These are phyloP conservation scores for Podaxis sp. DNA, from an alignment of 768 basidiomycete species.

Conservation along the genomic window DNA sequence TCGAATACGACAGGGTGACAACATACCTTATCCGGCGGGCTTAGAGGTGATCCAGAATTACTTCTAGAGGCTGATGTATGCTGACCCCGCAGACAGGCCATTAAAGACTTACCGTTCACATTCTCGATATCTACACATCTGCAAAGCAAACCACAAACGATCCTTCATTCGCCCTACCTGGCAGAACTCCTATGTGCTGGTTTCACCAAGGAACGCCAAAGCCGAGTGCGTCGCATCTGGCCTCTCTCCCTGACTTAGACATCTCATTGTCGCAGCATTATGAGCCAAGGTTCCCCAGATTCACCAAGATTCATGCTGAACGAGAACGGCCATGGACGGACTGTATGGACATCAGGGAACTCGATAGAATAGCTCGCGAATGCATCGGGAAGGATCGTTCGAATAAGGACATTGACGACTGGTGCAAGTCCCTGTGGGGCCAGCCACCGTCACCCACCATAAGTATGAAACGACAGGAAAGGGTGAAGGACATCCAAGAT, in stretches of 20 bases:
- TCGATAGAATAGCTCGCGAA: slow-evolving; percentile 55
- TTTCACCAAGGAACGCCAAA: slow-evolving; percentile 65
- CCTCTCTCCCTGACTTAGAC: slow-evolving; percentile 5
- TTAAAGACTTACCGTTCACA: slow-evolving; percentile 47
- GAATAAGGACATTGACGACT: slow-evolving; percentile 51
- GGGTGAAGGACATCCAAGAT: slow-evolving; percentile 12
- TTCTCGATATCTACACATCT: slow-evolving; percentile 49
- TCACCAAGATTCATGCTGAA: slow-evolving; percentile 64
- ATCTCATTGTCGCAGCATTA: slow-evolving; percentile 52
- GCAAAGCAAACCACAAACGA: slow-evolving; percentile 45
- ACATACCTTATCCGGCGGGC: slow-evolving; percentile 25
- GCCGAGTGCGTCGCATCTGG: slow-evolving; percentile 41
- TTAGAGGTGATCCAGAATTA: neutral
- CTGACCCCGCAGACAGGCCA: slow-evolving; percentile 17
- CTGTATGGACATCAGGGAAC: slow-evolving; percentile 42
- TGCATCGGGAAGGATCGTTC: slow-evolving; percentile 51
- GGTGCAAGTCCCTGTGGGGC: slow-evolving; percentile 32
- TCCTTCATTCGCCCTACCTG: slow-evolving; percentile 62
- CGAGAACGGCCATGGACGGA: slow-evolving; percentile 68
- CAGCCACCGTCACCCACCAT: slow-evolving; percentile 37
- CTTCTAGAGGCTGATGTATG: neutral
- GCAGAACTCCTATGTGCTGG: slow-evolving; percentile 81
- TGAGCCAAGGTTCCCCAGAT: slow-evolving; percentile 80
- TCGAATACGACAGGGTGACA: slow-evolving; percentile 47
- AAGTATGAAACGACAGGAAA: slow-evolving; percentile 43